Evolutionary conservation across 768 basidiomycete genomes (phyloP).

Genomic region (Pisolithus orientalis): DNA sequence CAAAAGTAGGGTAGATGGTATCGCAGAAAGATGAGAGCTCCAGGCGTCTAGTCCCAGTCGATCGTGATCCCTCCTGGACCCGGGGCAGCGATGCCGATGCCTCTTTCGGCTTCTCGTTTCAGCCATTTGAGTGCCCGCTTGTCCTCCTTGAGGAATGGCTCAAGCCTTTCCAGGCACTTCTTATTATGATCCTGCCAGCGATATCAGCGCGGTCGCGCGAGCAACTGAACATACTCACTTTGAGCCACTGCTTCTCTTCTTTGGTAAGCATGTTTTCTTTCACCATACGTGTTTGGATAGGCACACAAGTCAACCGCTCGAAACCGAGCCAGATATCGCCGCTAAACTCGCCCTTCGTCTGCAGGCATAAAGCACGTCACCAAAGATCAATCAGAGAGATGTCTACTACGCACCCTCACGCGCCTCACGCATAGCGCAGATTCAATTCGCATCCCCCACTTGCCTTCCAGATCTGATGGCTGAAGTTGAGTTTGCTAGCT

Average conservation of each 20-base stretch:
- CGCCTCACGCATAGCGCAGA: slow-evolving; percentile 73
- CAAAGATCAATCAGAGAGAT: slow-evolving; percentile 1
- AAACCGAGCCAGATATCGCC: slow-evolving; percentile 83
- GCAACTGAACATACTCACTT: slow-evolving; percentile 33
- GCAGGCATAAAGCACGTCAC: slow-evolving; percentile 3
- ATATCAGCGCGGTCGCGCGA: background rate
- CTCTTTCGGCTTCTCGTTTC: slow-evolving; percentile 66
- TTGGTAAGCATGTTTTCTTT: slow-evolving; percentile 78
- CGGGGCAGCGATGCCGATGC: slow-evolving; percentile 60
- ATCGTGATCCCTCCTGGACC: slow-evolving; percentile 68
- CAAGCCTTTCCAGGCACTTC: slow-evolving; percentile 56
- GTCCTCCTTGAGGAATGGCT: slow-evolving; percentile 66
- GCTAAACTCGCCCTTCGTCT: slow-evolving; percentile 70
- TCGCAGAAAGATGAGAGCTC: background rate
- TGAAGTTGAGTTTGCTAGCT: slow-evolving; percentile 7
- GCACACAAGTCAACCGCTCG: slow-evolving; percentile 89
- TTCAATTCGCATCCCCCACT: slow-evolving; percentile 91
- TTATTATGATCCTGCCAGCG: slow-evolving; percentile 71
- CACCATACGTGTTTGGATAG: slow-evolving; percentile 88
- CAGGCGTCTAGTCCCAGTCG: slow-evolving; percentile 58
- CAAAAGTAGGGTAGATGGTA: background rate
- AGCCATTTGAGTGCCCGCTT: slow-evolving; percentile 80
- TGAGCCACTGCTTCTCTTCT: slow-evolving; percentile 84
- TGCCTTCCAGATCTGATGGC: slow-evolving; percentile 58
- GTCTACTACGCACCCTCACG: slow-evolving; percentile 32